Evolutionary conservation across 2,329 filamentous ascomycete species (phyloP), one percentile per base, ranked within the genome.

Genomic region (Hypoxylon sp.): DNA sequence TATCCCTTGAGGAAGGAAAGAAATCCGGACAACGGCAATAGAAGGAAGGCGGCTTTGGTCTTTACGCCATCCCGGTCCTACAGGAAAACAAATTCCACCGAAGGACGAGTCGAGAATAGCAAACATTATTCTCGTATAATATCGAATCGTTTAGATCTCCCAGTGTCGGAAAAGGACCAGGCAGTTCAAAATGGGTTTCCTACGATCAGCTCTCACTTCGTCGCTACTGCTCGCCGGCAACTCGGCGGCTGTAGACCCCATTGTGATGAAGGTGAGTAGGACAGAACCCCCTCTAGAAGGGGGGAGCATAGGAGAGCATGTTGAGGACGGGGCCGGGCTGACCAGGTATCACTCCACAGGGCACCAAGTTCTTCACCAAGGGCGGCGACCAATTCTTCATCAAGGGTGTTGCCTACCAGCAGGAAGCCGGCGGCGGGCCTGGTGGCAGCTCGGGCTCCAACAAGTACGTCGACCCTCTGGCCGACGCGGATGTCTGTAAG

Each of bases 331-430:
- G n/a, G 4, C 18, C 13, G 8, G 40, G 10, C 62, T 66, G 27
- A 65, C 49, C 29, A 8, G 13, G 9, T 3, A 4, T 45, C 11
- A 2, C n/a, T 4, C 26, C 1, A 49, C 29, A 71, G 69, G 72
- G 72, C 18, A 60, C 63, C 62, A 73, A 73, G 54, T 91, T 92
- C 81, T 92, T 91, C 81, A 89, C 87, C 77, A 84, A 88, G 75
- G 84, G 80, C 47, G 72, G 72, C n/a, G 67, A 71, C 6, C 72
- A 74, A 58, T 74, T 74, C 74, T 89, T 83, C 78, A 89, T 92
- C 70, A 85, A 84, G 67, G 90, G 90, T 76, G 80, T 93, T 66
- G 90, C 90, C 65, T 93, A 93, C 75, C 90, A 93, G 77, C 82
- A 88, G 76, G 87, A 88, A 65, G 73, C 76, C 56, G 77, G 76